phyloP scores from a whole-genome alignment of 2,329 filamentous ascomycete species.

The Cryphonectria naterciae region DNA sequence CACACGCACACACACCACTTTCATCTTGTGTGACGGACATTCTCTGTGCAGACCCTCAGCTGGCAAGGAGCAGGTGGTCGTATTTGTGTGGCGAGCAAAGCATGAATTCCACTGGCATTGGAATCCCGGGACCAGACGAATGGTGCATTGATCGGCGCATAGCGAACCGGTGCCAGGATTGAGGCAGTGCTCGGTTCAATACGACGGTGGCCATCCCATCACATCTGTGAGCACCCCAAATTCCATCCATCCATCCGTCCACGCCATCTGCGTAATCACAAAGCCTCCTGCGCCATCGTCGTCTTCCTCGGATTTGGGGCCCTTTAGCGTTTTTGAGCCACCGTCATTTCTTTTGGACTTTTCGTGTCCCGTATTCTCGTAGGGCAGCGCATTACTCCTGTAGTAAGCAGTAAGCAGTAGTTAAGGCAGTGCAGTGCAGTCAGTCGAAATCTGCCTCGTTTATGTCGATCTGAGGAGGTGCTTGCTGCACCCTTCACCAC shows the following conservation, averaged over 20 bases:
- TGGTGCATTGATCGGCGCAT: constrained; percentile 26
- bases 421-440: background rate
- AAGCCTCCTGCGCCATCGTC: background rate
- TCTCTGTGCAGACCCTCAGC: background rate
- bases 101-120: constrained; percentile 15
- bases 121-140: constrained; percentile 18
- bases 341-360: background rate
- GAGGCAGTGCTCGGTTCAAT: constrained; percentile 27
- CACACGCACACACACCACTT: background rate
- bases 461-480: background rate
- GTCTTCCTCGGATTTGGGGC: background rate
- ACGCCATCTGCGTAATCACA: background rate
- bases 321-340: background rate
- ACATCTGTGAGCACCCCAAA: background rate
- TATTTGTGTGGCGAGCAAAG: constrained; percentile 11
- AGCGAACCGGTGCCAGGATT: constrained; percentile 13
- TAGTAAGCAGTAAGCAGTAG: background rate
- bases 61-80: background rate
- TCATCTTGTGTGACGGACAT: background rate
- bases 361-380: background rate
- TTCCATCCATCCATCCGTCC: background rate
- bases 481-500: background rate
- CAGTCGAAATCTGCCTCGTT: background rate
- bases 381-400: background rate
- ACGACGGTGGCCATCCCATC: background rate